Evolutionary conservation across 1,284 basidiomycete genomes (phyloP), one percentile per base, ranked within the genome.

Genomic region (Austroboletus novae-zelandiae): DNA sequence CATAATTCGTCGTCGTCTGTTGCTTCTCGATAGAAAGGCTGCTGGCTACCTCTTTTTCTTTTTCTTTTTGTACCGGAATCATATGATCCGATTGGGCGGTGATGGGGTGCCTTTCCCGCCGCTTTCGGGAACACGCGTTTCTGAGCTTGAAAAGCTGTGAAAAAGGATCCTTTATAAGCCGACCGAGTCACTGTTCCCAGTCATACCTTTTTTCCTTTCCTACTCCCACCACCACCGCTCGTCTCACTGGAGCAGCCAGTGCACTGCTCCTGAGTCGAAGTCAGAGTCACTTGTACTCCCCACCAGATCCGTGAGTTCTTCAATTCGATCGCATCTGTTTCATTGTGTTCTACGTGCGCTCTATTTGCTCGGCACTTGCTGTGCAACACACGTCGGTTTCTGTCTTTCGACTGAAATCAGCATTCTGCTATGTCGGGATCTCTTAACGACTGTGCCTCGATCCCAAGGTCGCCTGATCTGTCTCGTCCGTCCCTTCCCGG

Each of bases 101-200:
- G 31, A 50, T 18, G 53, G 53, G 30, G 57, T 67, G 57, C 47
- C 7, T 52, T 53, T 54, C 51, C 58, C 53, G 48, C 48, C 39
- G 30, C 17, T 20, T 45, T 48, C 54, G 55, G 63, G 43, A 63
- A 64, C 51, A 43, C 54, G 64, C 67, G 53, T 62, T n/a, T 72
- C 74, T 74, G 74, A 74, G 74, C 58, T 67, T 72, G 67, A 76
- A 75, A 68, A 62, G 65, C 71, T 58, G 61, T 72, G 73, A 69
- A 67, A 58, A 57, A 48, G 53, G 50, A 43, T 29, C 42, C 44
- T 61, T 64, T 62, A 71, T 74, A 74, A 72, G 57, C 51, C 27
- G 32, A 3, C 34, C 68, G 74, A 74, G 74, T 76, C 74, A 75
- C 40, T 49, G 0, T 13, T 3, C 0, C 40, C 41, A 47, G 29